Base-by-base conservation (phyloP, 345 rosid genomes). In the Populus davidiana region DNA sequence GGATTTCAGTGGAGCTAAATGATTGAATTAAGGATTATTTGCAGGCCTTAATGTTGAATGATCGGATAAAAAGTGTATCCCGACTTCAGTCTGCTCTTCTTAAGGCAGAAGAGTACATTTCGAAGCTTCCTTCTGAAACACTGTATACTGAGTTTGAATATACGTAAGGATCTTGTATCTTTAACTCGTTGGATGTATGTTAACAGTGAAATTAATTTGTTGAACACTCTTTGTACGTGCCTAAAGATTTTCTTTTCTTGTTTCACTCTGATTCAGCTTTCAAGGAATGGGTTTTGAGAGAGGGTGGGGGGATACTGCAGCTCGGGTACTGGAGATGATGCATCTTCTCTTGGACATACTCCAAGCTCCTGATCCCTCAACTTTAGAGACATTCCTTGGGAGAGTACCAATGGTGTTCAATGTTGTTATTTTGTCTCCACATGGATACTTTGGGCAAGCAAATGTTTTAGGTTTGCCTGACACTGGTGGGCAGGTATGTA, bases 391-490 rank as follows among this genome's bases (percentile, higher is more conserved):
- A 83, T 96, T 96, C 87, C 98, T 96, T 18, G 99, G 99, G 78
- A 89, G 93, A 79, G 65, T 93, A 47, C 99, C 98, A 0, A 94
- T 94, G 99, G 95, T 92, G 77, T 96, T 96, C 79, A 90, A 96
- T 65, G 99, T 94, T 74, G 99, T 91, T 47, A 91, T 96, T 85
- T 84, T 96, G 84, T 96, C 99, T 79, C 94, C 94, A 5, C 99
- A 96, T 82, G 99, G 99, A 75, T 96, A 90, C 83, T 96, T 96
- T 44, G 99, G 98, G 43, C 99, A 96, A 89, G 99, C 99, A n/a
- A 96, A 96, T 87, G 99, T 96, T 81, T 83, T 93, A 81, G 99
- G 99, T 62, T 88, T 96, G 83, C 99, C 99, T 10, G 99, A 96
- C 86, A 96, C 99, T 33, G 99, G 99, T 73, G 99, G 99, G 49